Base-by-base conservation (phyloP, 225 moss, liverwort and hornwort species). In the Physcomitrellopsis africana region DNA sequence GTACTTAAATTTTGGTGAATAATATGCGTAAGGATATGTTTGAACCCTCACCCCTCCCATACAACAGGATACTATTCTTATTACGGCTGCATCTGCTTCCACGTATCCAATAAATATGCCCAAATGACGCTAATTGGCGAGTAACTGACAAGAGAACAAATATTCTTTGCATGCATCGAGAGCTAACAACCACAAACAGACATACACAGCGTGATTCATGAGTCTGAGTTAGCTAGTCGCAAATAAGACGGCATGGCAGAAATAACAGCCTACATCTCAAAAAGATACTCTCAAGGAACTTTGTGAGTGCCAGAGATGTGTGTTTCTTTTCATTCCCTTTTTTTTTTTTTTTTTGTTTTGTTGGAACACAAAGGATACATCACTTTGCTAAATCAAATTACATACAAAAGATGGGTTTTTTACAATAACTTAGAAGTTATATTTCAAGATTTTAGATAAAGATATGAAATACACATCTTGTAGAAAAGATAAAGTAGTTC, bases 131-230 rank as follows among this genome's bases (percentile, higher is more conserved):
- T 24, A 55, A 15, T 29, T 60, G 19, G 49, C 63, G 1, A 29
- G 58, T 37, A 37, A 37, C 4, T 37, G 32, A 37, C n/a, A 62
- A 60, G n/a, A 3, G 20, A 22, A 23, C 24, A 37, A 19, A 44
- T 1, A 32, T 60, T 41, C 5, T 10, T 23, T 22, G 37, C 51
- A 11, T 11, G 0, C 4, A 63, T 10, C 52, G 48, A 49, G 55
- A 29, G 29, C 1, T 60, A 74, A 67, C 60, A 47, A 65, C 65
- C n/a, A 26, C 29, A 42, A 66, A 61, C 18, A 11, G 60, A 13
- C 47, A 65, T 76, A 63, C 64, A 53, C 46, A 80, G 45, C 52
- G 59, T 54, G 18, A 81, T 70, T 81, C 75, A 84, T 74, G 84
- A 70, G 49, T 77, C 70, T 71, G 67, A 57, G 29, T 58, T 62